A percentile compares a stretch with the other conserved stretches of the same genome.
These are phyloP conservation scores for Flaveria trinervia DNA, from an alignment of 129 eudicot species.

Conservation along the genomic window DNA sequence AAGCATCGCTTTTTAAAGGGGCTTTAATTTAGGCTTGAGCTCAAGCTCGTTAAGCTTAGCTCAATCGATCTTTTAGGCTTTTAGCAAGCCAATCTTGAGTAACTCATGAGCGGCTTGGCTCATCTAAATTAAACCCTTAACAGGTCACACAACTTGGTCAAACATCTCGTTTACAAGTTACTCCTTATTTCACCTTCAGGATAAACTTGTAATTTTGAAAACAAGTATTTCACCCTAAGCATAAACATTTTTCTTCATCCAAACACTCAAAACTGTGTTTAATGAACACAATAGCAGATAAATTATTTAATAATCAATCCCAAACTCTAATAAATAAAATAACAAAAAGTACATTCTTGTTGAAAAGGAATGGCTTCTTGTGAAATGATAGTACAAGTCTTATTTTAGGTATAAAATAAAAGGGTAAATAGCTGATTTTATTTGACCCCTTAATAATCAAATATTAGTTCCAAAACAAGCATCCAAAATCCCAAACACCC, in stretches of 20 bases:
- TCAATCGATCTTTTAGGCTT: too few relatives aligned
- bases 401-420: not conserved
- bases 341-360: not conserved
- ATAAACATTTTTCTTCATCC: not conserved
- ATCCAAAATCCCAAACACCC: not conserved
- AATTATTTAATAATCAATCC: too few relatives aligned
- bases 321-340: not conserved
- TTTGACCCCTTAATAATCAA: not conserved
- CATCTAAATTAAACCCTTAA: too few relatives aligned
- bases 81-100: too few relatives aligned
- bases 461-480: too few relatives aligned
- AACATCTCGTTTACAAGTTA: not conserved
- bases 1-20: too few relatives aligned
- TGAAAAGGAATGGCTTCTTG: not conserved
- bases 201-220: not conserved
- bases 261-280: not conserved
- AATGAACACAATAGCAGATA: not conserved
- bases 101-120: too few relatives aligned
- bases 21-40: too few relatives aligned
- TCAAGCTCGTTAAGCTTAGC: too few relatives aligned
- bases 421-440: not conserved
- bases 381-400: not conserved
- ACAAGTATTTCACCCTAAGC: not conserved
- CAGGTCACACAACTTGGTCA: too few relatives aligned
- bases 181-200: not conserved